Evolutionary conservation across 225 moss, liverwort and hornwort species (phyloP).

Genomic region (Pleurozium schreberi): DNA sequence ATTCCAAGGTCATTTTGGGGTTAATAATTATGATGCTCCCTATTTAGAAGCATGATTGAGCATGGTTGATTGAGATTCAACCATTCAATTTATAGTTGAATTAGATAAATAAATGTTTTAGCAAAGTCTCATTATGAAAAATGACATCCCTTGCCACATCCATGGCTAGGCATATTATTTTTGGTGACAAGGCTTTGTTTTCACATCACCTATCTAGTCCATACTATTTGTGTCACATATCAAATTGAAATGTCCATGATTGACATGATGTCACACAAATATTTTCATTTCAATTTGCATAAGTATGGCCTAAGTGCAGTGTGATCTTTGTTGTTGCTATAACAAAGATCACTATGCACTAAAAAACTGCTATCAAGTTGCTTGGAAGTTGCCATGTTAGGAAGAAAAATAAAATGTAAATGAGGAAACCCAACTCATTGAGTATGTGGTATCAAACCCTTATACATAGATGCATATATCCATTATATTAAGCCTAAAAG

Average conservation of each 20-base stretch:
- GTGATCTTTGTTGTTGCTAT: background rate
- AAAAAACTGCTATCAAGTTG: background rate
- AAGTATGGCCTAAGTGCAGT: background rate
- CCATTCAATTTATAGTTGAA: background rate
- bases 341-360: background rate
- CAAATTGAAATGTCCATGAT: background rate
- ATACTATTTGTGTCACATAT: background rate
- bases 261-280: background rate
- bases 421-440: background rate
- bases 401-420: background rate
- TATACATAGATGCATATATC: background rate
- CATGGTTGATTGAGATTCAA: background rate
- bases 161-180: background rate
- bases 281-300: background rate
- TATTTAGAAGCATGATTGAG: rapidly evolving
- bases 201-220: background rate
- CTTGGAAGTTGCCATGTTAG: rapidly evolving
- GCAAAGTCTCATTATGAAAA: rapidly evolving
- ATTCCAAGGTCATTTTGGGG: too few relatives aligned
- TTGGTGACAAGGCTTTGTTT: background rate
- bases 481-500: too few relatives aligned
- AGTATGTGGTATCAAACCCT: background rate
- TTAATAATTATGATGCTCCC: background rate
- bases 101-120: rapidly evolving
- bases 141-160: background rate